Base-by-base conservation (phyloP, 257 asterid species). In the Sherardia arvensis region DNA sequence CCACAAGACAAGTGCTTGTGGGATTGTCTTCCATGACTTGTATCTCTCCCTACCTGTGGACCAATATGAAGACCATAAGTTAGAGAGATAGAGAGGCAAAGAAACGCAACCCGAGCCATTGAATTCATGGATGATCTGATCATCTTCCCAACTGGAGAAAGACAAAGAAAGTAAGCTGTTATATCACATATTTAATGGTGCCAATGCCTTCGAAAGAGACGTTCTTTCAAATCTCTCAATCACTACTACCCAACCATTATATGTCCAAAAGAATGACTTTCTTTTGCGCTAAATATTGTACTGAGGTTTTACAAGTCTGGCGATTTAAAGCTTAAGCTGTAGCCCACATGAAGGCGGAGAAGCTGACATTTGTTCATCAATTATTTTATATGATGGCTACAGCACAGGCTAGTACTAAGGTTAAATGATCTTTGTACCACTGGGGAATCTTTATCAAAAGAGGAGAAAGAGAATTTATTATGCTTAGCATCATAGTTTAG, bases 1-100 rank as follows among this genome's bases (percentile, higher is more conserved):
- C 97, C 94, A 80, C 57, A 69, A 77, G 82, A 84, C 94, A 81
- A 51, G 29, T 64, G 78, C 87, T 84, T 77, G 85, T 84, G 93
- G 73, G 75, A 53, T 81, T 86, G 91, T 89, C 93, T 79, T 81
- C 74, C 65, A 70, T 77, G 81, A 76, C 71, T 69, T 66, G 75
- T 59, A 73, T 66, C 67, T 78, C 59, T 76, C 64, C 67, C 76
- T 66, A 62, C 70, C 65, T 67, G 80, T 78, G 91, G 85, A 76
- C 80, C 88, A 77, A 77, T 74, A 14, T 36, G 45, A 63, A 59
- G 53, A 60, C 58, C 45, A 69, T 64, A 53, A 36, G 70, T 78
- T 8, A 49, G 76, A 77, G 7, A 76, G 87, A 84, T 71, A 66
- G 73, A 64, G 65, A 66, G 63, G 36, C 15, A 58, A 58, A 11